Evolutionary conservation across 805 yeast species (phyloP).

Genomic region (Yamadazyma paraphyllophila): DNA sequence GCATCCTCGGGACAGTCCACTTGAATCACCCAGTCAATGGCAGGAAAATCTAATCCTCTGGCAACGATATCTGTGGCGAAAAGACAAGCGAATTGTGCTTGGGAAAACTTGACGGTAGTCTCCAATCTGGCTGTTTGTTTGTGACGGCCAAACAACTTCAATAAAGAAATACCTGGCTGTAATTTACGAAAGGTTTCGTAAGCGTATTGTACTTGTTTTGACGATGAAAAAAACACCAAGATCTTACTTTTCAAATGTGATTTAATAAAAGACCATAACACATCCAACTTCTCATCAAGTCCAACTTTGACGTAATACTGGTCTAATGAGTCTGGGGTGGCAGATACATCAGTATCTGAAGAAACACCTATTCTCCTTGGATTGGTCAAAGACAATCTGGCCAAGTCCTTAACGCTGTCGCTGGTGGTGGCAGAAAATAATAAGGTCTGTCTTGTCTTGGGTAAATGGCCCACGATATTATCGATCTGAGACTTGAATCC

Average conservation of each 20-base stretch:
- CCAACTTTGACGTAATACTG: slow-evolving; percentile 77
- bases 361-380: slow-evolving; percentile 50
- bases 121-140: slow-evolving; percentile 88
- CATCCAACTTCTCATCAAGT: slow-evolving; percentile 78
- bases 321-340: slow-evolving; percentile 81
- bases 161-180: slow-evolving; percentile 87
- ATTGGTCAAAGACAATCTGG: slow-evolving; percentile 67
- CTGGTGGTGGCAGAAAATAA: slow-evolving; percentile 89
- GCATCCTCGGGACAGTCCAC: slow-evolving; percentile 89
- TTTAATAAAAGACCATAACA: slow-evolving; percentile 81
- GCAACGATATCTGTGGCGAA: slow-evolving; percentile 92
- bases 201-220: slow-evolving; percentile 87
- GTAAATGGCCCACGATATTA: slow-evolving; percentile 72
- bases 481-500: slow-evolving; percentile 85
- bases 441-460: slow-evolving; percentile 78
- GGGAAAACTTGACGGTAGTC: slow-evolving; percentile 72
- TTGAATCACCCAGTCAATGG: slow-evolving; percentile 93
- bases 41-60: slow-evolving; percentile 88
- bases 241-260: slow-evolving; percentile 79
- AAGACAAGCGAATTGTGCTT: slow-evolving; percentile 75
- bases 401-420: slow-evolving; percentile 76
- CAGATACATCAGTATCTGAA: slow-evolving; percentile 48
- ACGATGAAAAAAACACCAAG: slow-evolving; percentile 79
- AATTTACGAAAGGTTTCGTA: slow-evolving; percentile 82
- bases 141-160: slow-evolving; percentile 86